Base-by-base conservation (phyloP, 768 basidiomycete genomes). In the Melanogaster broomeanus region DNA sequence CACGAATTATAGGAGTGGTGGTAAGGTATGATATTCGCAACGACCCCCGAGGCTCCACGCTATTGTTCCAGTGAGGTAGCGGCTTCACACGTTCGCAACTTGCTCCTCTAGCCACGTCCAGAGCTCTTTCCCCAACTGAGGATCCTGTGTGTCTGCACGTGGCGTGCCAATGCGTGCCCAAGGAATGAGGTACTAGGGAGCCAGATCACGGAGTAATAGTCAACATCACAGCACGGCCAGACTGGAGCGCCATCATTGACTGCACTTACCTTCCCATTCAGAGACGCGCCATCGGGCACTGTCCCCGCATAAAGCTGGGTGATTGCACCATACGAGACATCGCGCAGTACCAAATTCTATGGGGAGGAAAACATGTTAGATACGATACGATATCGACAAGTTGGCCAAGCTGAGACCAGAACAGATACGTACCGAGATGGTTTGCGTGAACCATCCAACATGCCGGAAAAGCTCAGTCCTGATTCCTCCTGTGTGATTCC, bases 291-390 rank as follows among this genome's bases (percentile, higher is more conserved):
- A 24, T 73, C 75, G 0, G 69, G 61, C 0, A 70, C 61, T 1
- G 80, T 82, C 4, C 76, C 81, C 10, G 77, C 81, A 52, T 72
- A 82, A 0, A 82, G 59, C 46, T 74, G 78, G 2, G 79, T 81
- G n/a, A 81, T 58, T 0, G 77, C 77, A 15, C 81, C 80, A 21
- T 68, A 65, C 2, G 67, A 48, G 0, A 68, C 62, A 13, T 72
- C 68, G 35, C 67, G 67, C 2, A 73, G 31, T 2, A 66, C 30
- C 15, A 28, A 0, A 24, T n/a, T 31, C 65, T 66, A 38, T 16
- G 15, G 6, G 13, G 7, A 27, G 31, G n/a, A n/a, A n/a, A 13
- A 28, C n/a, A n/a, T 31, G 24, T 55, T 22, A 56, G 22, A 30
- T 1, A 27, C 8, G 25, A 27, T 8, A 27, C 8, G 8, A 27